phyloP scores from a whole-genome alignment of 257 asterid genomes.

The Ophiorrhiza pumila region DNA sequence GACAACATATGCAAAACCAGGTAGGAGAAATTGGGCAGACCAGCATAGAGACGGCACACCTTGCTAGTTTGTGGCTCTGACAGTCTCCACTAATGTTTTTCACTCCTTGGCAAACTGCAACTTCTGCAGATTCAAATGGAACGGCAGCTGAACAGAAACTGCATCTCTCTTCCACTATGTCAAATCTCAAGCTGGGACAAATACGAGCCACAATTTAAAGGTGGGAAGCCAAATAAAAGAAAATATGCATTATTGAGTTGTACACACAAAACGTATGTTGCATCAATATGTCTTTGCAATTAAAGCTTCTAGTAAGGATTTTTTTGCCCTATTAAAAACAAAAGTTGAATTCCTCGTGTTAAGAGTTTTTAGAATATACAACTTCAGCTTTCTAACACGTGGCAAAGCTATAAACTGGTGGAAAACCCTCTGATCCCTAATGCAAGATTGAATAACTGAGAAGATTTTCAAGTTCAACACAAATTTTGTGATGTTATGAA shows the following conservation, averaged over 20 bases:
- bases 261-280: neutral
- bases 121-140: constrained; percentile 68
- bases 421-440: neutral
- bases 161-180: constrained; percentile 55
- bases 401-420: too few species aligned
- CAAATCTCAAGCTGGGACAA: constrained; percentile 27
- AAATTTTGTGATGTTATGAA: too few species aligned
- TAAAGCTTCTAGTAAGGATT: too few species aligned
- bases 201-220: neutral
- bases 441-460: too few species aligned
- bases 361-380: neutral
- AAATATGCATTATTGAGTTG: neutral
- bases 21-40: constrained; percentile 56
- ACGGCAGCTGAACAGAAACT: constrained; percentile 65
- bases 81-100: constrained; percentile 25
- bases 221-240: neutral
- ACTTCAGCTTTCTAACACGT: too few species aligned
- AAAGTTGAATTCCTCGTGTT: neutral
- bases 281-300: neutral
- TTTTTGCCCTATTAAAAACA: too few species aligned
- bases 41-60: constrained; percentile 70
- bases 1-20: constrained; percentile 81
- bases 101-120: constrained; percentile 56
- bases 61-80: constrained; percentile 49
- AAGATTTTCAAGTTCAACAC: too few species aligned